These are phyloP conservation scores for Pseudocercospora eumusae DNA, from an alignment of 2,329 filamentous ascomycete species.

Conservation along the genomic window DNA sequence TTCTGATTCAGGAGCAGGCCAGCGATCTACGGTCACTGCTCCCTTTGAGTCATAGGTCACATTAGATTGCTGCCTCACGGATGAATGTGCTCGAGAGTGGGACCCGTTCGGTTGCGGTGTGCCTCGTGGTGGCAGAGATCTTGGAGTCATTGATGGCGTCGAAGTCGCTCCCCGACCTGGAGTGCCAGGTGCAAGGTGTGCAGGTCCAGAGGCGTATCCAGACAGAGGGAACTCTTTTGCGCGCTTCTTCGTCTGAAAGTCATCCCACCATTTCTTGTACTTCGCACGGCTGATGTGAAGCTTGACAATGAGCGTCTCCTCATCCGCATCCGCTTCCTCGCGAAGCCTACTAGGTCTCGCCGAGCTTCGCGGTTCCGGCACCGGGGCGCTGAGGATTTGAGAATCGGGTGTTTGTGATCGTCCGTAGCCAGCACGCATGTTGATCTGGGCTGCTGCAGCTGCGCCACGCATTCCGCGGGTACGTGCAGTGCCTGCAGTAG, in stretches of 20 bases:
- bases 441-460: slow-evolving; percentile 80
- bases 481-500: slow-evolving; percentile 81
- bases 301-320: slow-evolving; percentile 65
- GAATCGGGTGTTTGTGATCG: slow-evolving; percentile 89
- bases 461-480: slow-evolving; percentile 88
- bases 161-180: slow-evolving; percentile 26
- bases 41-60: slow-evolving; percentile 49
- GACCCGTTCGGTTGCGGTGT: slow-evolving; percentile 37
- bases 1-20: slow-evolving; percentile 59
- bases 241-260: slow-evolving; percentile 38
- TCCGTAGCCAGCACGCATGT: slow-evolving; percentile 71
- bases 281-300: slow-evolving; percentile 73
- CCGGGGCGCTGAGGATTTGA: slow-evolving; percentile 60
- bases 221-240: slow-evolving; percentile 38
- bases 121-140: slow-evolving; percentile 30
- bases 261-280: slow-evolving; percentile 63
- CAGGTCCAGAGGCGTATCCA: slow-evolving; percentile 39
- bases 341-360: slow-evolving; percentile 62
- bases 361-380: slow-evolving; percentile 68
- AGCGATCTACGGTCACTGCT: slow-evolving; percentile 65
- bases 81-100: slow-evolving; percentile 28
- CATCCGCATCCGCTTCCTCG: slow-evolving; percentile 76
- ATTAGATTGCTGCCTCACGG: slow-evolving; percentile 23
- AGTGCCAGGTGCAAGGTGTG: slow-evolving; percentile 26
- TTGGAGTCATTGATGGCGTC: slow-evolving; percentile 35